Base-by-base conservation (phyloP, 306 rosid species). In the Begonia fuchsioides region DNA sequence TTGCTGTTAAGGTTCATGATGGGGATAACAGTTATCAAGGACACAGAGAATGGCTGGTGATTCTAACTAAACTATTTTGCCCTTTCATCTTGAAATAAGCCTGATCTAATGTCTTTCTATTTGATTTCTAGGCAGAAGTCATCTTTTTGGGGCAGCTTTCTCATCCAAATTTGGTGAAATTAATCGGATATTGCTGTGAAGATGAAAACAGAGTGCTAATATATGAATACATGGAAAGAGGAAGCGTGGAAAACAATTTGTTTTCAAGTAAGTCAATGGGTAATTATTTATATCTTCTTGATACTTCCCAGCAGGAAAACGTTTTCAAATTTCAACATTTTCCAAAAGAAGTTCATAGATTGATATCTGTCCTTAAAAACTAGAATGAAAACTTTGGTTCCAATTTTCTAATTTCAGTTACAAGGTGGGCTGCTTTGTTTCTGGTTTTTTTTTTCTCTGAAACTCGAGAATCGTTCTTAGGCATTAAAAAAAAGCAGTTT, bases 31-130 rank as follows among this genome's bases (percentile, higher is more conserved):
- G 98, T 60, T 77, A 77, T 73, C 98, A 92, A 75, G 98, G 98
- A 10, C 98, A 85, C 51, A 69, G 98, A 64, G 98, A 92, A 72
- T 92, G 98, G 98, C 96, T 92, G 96, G 98, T 92, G 77, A 72
- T 41, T 46, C 18, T 51, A 54, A 61, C 13, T 64, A 12, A 54
- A 61, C 12, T 61, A 12, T 48, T 66, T 66, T 64, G 10, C 35
- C 11, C 20, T 13, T 38, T 47, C 62, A 18, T 53, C 46, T n/a
- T 14, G 15, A 15, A 10, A 2, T 66, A 38, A 11, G 35, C 43
- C 49, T 1, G 35, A 26, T 26, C 35, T 26, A 1, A 26, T 26
- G 35, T 15, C 20, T 47, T 18, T 63, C 19, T 43, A 17, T 44
- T 10, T 68, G 72, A 15, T 76, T 75, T 79, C 15, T 66, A 92